Conservation (phyloP, 2,329 filamentous ascomycete genomes). For the Monosporascus sp. region DNA sequence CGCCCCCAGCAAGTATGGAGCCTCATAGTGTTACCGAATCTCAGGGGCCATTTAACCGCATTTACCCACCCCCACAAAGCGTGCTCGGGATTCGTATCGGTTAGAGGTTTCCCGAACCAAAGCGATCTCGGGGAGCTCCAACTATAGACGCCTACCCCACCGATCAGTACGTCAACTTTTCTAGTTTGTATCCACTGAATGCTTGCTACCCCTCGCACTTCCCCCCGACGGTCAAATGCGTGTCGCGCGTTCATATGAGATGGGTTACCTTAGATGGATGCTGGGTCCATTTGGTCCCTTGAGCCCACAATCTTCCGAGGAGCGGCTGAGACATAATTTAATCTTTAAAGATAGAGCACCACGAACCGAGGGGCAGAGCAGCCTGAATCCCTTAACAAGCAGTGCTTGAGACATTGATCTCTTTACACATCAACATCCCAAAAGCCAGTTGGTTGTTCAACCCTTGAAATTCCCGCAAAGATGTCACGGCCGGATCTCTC, state of each 20-base stretch:
- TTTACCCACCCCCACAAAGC: background rate
- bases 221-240: background rate
- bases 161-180: background rate
- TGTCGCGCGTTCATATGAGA: background rate
- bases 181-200: background rate
- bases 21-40: background rate
- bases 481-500: conserved; percentile 34
- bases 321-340: background rate
- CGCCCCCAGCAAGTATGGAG: background rate
- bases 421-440: background rate
- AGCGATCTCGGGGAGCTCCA: background rate
- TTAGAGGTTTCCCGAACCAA: background rate
- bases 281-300: background rate
- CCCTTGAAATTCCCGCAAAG: conserved; percentile 6
- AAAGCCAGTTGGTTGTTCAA: background rate
- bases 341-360: background rate
- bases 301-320: background rate
- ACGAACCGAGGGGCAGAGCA: too few species aligned
- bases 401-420: too few species aligned
- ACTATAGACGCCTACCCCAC: background rate
- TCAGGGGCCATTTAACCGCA: background rate
- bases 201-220: background rate
- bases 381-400: too few species aligned
- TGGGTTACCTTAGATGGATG: background rate
- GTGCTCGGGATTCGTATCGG: background rate